Percentiles rank a stretch among this genome's conserved stretches.
Conservation (phyloP, 768 basidiomycete species). For the Pisolithus marmoratus region DNA sequence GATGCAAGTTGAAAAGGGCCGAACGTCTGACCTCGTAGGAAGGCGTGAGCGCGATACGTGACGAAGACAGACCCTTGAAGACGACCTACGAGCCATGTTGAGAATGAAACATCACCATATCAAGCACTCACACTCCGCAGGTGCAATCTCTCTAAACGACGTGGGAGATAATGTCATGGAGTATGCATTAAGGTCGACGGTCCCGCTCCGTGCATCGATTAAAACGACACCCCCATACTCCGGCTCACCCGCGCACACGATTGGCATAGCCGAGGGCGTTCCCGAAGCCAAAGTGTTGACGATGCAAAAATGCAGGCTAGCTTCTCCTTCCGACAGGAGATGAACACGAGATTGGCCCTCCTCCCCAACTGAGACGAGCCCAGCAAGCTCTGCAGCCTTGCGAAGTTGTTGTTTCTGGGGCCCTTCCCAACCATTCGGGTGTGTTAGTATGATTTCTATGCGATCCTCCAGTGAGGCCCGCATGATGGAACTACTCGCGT, state of each 20-base stretch:
- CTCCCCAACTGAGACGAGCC: conserved; percentile 37
- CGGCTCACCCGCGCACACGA: conserved; percentile 14
- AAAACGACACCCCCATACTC: conserved; percentile 33
- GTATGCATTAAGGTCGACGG: conserved; percentile 35
- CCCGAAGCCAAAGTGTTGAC: conserved; percentile 36
- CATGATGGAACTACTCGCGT: conserved; percentile 34
- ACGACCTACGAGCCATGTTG: conserved; percentile 22
- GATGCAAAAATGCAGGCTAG: conserved; percentile 52
- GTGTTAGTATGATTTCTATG: conserved; percentile 48
- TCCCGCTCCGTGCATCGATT: conserved; percentile 47
- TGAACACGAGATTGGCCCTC: conserved; percentile 37
- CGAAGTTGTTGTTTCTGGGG: conserved; percentile 51
- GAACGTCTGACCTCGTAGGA: conserved; percentile 22
- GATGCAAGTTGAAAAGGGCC: background rate
- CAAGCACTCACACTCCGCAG: conserved; percentile 24
- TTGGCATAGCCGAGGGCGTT: conserved; percentile 4
- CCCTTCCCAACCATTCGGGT: conserved; percentile 63
- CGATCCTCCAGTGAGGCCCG: conserved; percentile 37
- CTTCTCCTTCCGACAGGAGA: conserved; percentile 60
- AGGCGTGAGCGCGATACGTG: conserved; percentile 24
- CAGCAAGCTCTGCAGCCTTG: conserved; percentile 43
- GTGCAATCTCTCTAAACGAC: conserved; percentile 31
- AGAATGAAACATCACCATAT: background rate
- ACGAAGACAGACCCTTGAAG: conserved; percentile 35
- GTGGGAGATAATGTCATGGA: conserved; percentile 33